A percentile compares a stretch with the other conserved stretches of the same genome.
Conservation (phyloP, 768 basidiomycete genomes). For the Leccinum subtestaceum region DNA sequence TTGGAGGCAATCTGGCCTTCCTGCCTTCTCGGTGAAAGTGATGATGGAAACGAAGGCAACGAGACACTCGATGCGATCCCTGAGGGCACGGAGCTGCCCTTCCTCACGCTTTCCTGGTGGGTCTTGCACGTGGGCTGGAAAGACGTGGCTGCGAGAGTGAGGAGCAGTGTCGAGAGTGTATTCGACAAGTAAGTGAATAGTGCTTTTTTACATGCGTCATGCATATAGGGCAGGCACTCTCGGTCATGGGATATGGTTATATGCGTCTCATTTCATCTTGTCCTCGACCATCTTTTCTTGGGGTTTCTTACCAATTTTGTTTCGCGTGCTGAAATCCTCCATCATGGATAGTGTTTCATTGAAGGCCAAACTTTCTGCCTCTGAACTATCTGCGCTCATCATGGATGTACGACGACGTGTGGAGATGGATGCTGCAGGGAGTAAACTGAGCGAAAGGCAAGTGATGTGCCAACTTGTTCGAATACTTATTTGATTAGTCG, state of each 20-base stretch:
- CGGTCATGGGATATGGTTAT: neutral
- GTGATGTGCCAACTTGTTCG: neutral
- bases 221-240: neutral
- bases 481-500: neutral
- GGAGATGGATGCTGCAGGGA: slow-evolving; percentile 59
- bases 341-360: slow-evolving; percentile 64
- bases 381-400: slow-evolving; percentile 68
- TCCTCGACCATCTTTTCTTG: neutral
- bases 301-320: neutral
- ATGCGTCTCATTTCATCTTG: neutral
- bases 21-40: slow-evolving; percentile 23
- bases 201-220: neutral
- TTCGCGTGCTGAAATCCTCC: slow-evolving; percentile 11
- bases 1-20: slow-evolving; percentile 23
- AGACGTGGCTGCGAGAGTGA: slow-evolving; percentile 70
- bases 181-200: slow-evolving; percentile 68
- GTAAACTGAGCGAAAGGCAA: slow-evolving; percentile 17
- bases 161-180: slow-evolving; percentile 73
- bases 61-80: slow-evolving; percentile 38
- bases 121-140: slow-evolving; percentile 90
- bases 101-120: slow-evolving; percentile 91
- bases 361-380: slow-evolving; percentile 67
- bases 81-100: slow-evolving; percentile 75
- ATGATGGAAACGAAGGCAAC: slow-evolving; percentile 29
- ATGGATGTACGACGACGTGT: slow-evolving; percentile 73